Evolutionary conservation across 2,329 filamentous ascomycete genomes (phyloP).

Genomic region (Fusarium floridanum): DNA sequence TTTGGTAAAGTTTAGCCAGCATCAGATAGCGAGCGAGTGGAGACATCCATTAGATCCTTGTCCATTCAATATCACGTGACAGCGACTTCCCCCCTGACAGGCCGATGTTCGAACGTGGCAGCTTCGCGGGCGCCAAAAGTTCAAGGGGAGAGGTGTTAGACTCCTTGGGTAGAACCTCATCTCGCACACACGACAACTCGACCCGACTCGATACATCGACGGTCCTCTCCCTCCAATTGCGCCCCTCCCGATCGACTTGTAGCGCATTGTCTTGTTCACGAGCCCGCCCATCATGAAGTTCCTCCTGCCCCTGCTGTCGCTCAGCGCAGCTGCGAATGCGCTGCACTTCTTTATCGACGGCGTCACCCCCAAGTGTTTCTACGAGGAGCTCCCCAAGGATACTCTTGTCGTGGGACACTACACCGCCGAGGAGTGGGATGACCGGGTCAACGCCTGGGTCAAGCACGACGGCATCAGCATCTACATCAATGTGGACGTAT

Average conservation of each 20-base stretch:
- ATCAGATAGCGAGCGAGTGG: neutral
- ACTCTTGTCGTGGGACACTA: slow-evolving; percentile 96
- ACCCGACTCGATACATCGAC: slow-evolving; percentile 2
- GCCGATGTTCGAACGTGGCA: slow-evolving; percentile 66
- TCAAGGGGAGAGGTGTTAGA: slow-evolving; percentile 32
- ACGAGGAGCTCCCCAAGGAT: slow-evolving; percentile 97
- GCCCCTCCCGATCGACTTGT: neutral
- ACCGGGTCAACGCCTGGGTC: slow-evolving; percentile 74
- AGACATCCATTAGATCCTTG: neutral
- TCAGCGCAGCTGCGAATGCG: slow-evolving; percentile 77
- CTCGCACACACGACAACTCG: slow-evolving; percentile 26
- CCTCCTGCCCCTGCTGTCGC: slow-evolving; percentile 74
- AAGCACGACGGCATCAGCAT: slow-evolving; percentile 83
- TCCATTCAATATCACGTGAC: slow-evolving; percentile 53
- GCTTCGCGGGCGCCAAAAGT: slow-evolving; percentile 51
- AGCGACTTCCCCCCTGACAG: slow-evolving; percentile 46
- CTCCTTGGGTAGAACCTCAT: slow-evolving; percentile 15
- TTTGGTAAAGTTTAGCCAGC: slow-evolving; percentile 26
- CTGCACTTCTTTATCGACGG: slow-evolving; percentile 97
- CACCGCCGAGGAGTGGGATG: slow-evolving; percentile 86
- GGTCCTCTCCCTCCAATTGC: slow-evolving; percentile 30
- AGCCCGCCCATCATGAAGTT: slow-evolving; percentile 63
- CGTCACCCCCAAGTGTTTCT: slow-evolving; percentile 91
- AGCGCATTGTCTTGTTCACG: slow-evolving; percentile 8
- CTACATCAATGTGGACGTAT: slow-evolving; percentile 89